Evolutionary conservation across 148 eudicot species (phyloP).

Genomic region (Spergularia marina): DNA sequence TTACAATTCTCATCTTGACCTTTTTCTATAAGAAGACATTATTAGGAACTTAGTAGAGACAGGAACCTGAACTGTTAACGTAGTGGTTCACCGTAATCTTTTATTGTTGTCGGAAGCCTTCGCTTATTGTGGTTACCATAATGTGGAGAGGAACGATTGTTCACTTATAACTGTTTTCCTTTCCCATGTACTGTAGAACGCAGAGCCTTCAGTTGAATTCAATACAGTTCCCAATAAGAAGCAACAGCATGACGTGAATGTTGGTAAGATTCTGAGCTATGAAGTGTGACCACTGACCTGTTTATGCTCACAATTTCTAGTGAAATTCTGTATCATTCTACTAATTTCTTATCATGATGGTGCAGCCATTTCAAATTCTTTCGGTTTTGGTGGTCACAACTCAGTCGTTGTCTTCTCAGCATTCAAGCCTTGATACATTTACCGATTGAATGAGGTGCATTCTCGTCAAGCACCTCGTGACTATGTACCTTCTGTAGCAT

Average conservation of each 20-base stretch:
- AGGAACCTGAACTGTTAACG: too few species aligned
- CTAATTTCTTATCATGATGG: constrained; percentile 10
- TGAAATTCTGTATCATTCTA: background rate
- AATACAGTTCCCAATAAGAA: constrained; percentile 78
- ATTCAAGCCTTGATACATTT: constrained; percentile 64
- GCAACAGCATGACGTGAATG: constrained; percentile 88
- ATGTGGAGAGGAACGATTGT: background rate
- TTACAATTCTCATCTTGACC: too few species aligned
- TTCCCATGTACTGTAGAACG: constrained; percentile 48
- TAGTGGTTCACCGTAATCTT: too few species aligned
- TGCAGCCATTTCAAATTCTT: constrained; percentile 98
- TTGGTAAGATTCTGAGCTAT: constrained; percentile 51
- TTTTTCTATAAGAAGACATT: too few species aligned
- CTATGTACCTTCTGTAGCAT: constrained; percentile 17
- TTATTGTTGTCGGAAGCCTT: too few species aligned
- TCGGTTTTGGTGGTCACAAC: constrained; percentile 97
- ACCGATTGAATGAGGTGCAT: background rate
- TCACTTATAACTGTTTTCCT: background rate
- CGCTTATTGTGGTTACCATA: background rate
- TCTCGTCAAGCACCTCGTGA: constrained; percentile 4
- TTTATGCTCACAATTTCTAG: background rate
- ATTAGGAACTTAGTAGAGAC: too few species aligned
- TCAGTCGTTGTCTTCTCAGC: constrained; percentile 93
- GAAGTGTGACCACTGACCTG: background rate
- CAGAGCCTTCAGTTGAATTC: constrained; percentile 88